Evolutionary conservation across 2,329 filamentous ascomycete genomes (phyloP), one percentile per base, ranked within the genome.

Genomic region (Ceratocystis destructans): DNA sequence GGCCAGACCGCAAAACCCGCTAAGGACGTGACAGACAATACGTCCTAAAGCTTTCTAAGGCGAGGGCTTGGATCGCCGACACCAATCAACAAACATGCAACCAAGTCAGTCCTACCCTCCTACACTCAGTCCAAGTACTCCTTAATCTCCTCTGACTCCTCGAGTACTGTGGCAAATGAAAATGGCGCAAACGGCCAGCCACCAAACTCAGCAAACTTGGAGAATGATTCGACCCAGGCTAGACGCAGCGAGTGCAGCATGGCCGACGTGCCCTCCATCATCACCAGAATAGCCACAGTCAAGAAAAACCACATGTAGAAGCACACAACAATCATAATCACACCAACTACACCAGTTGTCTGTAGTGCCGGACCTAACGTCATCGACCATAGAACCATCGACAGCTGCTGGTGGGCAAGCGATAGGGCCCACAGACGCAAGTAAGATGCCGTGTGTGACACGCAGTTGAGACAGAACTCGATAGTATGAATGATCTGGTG

Each of bases 401-500:
- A 96, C 68, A 99, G 86, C 82, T 97, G 94, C 76, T 99, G 94
- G 80, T 99, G 94, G 41, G 94, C 94, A 68, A 99, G 87, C 1
- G 94, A 99, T 71, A 99, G 77, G 41, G 94, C 94, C 94, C 94
- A 99, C 57, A 99, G 88, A 80, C 94, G 94, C 61, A 99, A 88
- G 77, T 99, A 99, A 0, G 94, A 99, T 3, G 94, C 94, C 3
- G 95, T 99, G 78, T 99, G 94, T 37, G 94, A 99, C 69, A 99
- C 93, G 76, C 93, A 97, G 81, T 99, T 99, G 72, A 99, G 83
- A 75, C 94, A 99, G 80, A 99, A 99, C 82, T 99, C 90, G 73
- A 97, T 97, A 20, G 93, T 97, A 79, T 97, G 95, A 73, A 99
- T 99, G 74, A 96, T 85, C 76, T 99, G 94, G 78, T 99, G 94